Evolutionary conservation across 257 asterid genomes (phyloP).

Genomic region (Primulina huaijiensis): DNA sequence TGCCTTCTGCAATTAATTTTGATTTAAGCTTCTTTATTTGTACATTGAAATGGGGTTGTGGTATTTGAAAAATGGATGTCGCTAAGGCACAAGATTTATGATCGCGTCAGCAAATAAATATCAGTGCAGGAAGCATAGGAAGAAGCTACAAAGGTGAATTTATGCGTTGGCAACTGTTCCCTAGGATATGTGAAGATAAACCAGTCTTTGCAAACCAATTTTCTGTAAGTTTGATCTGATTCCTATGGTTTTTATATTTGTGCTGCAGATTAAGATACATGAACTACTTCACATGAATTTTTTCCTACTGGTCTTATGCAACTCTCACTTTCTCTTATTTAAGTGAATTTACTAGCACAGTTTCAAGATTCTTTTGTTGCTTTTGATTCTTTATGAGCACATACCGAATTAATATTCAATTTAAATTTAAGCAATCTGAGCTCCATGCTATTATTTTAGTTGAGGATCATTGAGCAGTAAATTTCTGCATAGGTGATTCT

Average conservation of each 20-base stretch:
- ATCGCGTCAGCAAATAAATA: slow-evolving; percentile 24
- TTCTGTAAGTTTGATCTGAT: slow-evolving; percentile 65
- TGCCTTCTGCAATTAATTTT: too few relatives aligned
- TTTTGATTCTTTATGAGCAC: background rate
- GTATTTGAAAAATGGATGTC: background rate
- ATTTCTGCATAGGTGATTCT: slow-evolving; percentile 2
- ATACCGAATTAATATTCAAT: background rate
- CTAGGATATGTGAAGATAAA: slow-evolving; percentile 84
- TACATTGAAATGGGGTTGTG: background rate
- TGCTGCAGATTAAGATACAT: background rate
- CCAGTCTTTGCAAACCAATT: slow-evolving; percentile 88
- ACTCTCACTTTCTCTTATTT: slow-evolving; percentile 5
- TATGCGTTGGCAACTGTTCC: slow-evolving; percentile 90
- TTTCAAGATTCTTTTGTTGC: background rate
- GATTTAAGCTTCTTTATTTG: slow-evolving; percentile 5
- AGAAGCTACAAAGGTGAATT: slow-evolving; percentile 95
- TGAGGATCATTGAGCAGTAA: background rate
- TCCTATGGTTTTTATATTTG: slow-evolving; percentile 13
- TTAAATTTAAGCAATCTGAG: background rate
- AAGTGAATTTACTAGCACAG: slow-evolving; percentile 10
- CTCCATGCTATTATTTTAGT: background rate
- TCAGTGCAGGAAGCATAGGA: slow-evolving; percentile 98
- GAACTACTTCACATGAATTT: slow-evolving; percentile 16
- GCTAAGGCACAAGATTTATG: slow-evolving; percentile 12
- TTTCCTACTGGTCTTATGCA: background rate